Base-by-base conservation (phyloP, 805 yeast species). In the Crinitomyces ghanaensis region DNA sequence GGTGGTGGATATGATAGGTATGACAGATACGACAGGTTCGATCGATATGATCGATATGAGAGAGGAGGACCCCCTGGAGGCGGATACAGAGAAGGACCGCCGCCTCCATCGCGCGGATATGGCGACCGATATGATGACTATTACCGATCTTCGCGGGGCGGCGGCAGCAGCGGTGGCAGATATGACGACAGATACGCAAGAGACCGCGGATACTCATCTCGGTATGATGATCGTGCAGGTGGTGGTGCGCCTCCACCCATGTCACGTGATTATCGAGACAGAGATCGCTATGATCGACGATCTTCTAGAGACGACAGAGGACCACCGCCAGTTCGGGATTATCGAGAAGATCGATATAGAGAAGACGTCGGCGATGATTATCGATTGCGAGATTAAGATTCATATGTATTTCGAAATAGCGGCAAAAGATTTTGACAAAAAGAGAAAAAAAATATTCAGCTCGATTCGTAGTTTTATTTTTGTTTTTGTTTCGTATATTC, bases 161-260 rank as follows among this genome's bases (percentile, higher is more conserved):
- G 42, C 35, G 43, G 43, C 19, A 35, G 42, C 35, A 43, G 43
- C 11, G 36, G 53, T 22, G 36, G 40, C 29, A 34, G 48, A 6
- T 44, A 48, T 31, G 51, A 46, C 35, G 45, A 44, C 33, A 30
- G 45, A 13, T 49, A 43, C 26, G 23, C 41, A 14, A 38, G 44
- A 19, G 45, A 43, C 33, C 46, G 48, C 13, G 41, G 46, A 13
- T 35, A 39, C 22, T 31, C 36, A 13, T 35, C 42, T 6, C 44
- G 52, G 19, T 48, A 41, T 25, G 49, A 36, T 15, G 41, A 43
- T 34, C 38, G 48, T 8, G 42, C 34, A 23, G 36, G 40, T n/a
- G 28, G 16, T 16, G 17, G 23, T 14, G 34, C 23, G 14, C 34
- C n/a, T n/a, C n/a, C n/a, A n/a, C n/a, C n/a, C n/a, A n/a, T n/a